Evolutionary conservation across 345 rosid genomes (phyloP), one percentile per base, ranked within the genome.

Genomic region (Moricandia arvensis): DNA sequence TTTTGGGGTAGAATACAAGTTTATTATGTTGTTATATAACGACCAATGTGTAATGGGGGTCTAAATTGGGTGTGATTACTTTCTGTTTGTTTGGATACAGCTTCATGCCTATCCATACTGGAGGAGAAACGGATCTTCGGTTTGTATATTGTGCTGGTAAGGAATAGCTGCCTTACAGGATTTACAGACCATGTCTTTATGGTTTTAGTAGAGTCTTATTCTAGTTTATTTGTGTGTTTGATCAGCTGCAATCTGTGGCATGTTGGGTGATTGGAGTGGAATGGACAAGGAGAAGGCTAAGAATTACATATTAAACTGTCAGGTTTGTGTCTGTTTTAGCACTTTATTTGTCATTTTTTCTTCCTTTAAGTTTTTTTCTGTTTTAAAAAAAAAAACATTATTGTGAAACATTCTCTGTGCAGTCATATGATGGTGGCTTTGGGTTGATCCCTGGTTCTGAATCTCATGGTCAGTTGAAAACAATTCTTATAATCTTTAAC

Each of bases 371-470:
- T 38, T 54, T 33, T 37, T 15, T 55, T 10, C 13, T 85, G 89
- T 87, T 47, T 73, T 21, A 1, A 8, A 30, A 49, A 34, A 49
- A 31, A 27, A 21, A 51, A 9, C 65, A 35, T 81, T 47, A 31
- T 82, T 38, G 27, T 74, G 34, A 24, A 34, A 77, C 49, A 31
- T 62, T 63, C 45, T 68, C 57, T 66, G 38, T 84, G 59, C 89
- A 95, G 99, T 89, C 97, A 65, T 95, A 90, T 83, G 97, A 92
- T 75, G 99, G 99, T 64, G 99, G 99, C 80, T 95, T 95, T 80
- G 97, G 99, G 58, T 84, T 92, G 85, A 79, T 57, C 67, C 97
- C 99, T 76, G 97, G 97, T 78, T 81, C 86, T 77, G 99, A 95
- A 81, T 90, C 99, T 68, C 99, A 92, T 82, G 99, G 99, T 95